These are phyloP conservation scores for Diaporthe caulivora DNA, from an alignment of 2,329 filamentous ascomycete species.

Conservation along the genomic window DNA sequence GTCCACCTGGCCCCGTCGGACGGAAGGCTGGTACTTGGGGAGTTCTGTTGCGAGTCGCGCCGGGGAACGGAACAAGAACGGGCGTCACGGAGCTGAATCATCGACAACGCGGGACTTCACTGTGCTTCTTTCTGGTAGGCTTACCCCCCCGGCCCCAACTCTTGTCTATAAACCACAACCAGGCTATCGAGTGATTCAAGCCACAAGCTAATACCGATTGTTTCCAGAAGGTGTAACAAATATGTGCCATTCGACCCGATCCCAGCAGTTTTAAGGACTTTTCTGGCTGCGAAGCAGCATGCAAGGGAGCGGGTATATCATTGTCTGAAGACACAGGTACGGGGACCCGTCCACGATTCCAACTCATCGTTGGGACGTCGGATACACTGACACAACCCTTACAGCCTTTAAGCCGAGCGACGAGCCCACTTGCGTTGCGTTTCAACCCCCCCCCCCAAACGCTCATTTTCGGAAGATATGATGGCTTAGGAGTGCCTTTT, in stretches of 20 bases:
- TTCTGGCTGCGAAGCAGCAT: neutral
- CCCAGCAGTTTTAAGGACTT: neutral
- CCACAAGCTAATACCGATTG: neutral
- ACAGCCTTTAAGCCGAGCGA: neutral
- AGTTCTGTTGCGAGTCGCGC: no score
- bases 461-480: neutral
- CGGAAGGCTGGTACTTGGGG: neutral
- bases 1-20: neutral
- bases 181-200: neutral
- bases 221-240: neutral
- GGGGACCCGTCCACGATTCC: neutral
- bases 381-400: neutral
- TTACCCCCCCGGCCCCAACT: no score
- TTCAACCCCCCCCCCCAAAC: neutral
- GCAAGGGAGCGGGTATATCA: neutral
- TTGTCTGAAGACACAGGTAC: neutral
- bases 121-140: neutral
- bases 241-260: neutral
- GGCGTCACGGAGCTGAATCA: neutral
- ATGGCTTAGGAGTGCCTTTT: neutral
- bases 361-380: no score
- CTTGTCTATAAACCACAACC: neutral
- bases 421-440: neutral
- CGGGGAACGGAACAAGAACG: neutral
- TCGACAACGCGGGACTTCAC: neutral